Base-by-base conservation (phyloP, 2,329 filamentous ascomycete species). In the Aspergillus terreus region DNA sequence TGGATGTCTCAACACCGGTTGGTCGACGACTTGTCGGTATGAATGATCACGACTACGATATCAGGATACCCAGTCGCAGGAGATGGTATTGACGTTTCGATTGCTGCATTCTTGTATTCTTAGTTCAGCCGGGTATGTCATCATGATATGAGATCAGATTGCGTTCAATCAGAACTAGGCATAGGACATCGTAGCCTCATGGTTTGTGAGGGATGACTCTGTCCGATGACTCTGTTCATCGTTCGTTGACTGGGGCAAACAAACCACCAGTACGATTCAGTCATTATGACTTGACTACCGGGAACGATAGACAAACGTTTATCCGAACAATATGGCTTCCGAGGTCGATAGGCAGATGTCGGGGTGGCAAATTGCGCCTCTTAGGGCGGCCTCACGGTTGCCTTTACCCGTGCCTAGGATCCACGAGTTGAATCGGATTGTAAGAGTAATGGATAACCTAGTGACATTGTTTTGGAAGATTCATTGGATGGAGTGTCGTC, bases 1-100 rank as follows among this genome's bases (percentile, higher is more conserved):
- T 14, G 11, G 32, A 23, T 44, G 21, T 15, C n/a, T 14, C 17
- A 30, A 19, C 19, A 15, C 17, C 17, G 15, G 19, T 27, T 38
- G 32, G 52, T 41, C 21, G 38, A 52, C 30, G 11, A 32, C 11
- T 49, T 23, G 35, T 19, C 27, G 35, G 46, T n/a, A 40, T 47
- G 17, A 41, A 46, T 23, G 40, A 42, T 42, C 40, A 42, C 19
- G 40, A 42, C 15, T 42, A 42, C 17, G 40, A 42, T 42, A 42
- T 42, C 40, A 42, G 15, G 40, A 42, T 42, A 42, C 40, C 40
- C 40, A 23, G 40, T 42, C 11, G 40, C 15, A 23, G 17, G 40
- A 42, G 40, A 42, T 23, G 15, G 19, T 42, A 21, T 42, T 42
- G 40, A 42, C 40, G 15, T 42, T 42, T 42, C 25, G 15, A 23